Conservation (phyloP, 2,329 filamentous ascomycete species). For the Colletotrichum sp. region DNA sequence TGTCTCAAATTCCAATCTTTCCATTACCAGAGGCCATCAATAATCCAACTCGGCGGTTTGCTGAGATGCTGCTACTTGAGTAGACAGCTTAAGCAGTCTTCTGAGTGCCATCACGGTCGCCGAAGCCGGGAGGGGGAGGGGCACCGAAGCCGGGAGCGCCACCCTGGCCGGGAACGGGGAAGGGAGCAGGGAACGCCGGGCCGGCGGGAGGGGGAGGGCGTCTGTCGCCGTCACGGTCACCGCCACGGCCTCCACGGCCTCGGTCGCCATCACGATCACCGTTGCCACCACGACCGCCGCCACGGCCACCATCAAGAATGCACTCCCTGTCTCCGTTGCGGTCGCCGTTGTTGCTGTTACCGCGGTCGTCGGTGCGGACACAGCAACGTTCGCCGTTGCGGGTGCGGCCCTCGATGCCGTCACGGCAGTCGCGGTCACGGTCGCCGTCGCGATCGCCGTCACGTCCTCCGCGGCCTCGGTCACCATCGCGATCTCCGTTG, state of each 20-base stretch:
- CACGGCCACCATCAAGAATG: background rate
- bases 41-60: background rate
- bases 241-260: background rate
- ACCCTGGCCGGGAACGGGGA: slow-evolving; percentile 5
- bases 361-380: background rate
- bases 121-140: background rate
- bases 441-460: background rate
- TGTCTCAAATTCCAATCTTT: background rate
- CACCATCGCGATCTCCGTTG: background rate
- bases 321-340: background rate
- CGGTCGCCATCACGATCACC: background rate
- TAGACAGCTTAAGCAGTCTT: background rate
- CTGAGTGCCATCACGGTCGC: background rate
- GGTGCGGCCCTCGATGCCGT: background rate
- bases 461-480: background rate
- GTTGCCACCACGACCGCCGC: background rate
- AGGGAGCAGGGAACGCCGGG: background rate
- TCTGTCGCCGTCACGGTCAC: background rate
- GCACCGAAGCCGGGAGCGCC: background rate
- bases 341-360: background rate
- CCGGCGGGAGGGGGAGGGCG: background rate
- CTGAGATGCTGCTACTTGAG: background rate
- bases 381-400: slow-evolving; percentile 3
- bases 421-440: background rate
- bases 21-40: background rate